These are phyloP conservation scores for Articulospora tetracladia DNA, from an alignment of 495 filamentous ascomycete genomes.

Conservation along the genomic window DNA sequence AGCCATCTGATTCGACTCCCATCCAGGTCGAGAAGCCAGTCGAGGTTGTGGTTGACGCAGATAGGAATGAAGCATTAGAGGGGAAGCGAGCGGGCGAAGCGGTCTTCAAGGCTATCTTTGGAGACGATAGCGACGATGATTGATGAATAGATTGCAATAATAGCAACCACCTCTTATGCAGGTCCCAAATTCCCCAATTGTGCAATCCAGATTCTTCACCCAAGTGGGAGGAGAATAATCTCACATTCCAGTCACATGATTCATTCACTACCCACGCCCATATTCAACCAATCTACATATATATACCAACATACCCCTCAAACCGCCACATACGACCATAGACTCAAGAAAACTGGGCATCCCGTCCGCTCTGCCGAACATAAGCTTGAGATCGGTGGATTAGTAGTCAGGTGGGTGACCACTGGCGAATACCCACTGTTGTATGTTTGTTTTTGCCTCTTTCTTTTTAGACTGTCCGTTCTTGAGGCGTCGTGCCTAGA, in stretches of 20 bases:
- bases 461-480: too few species aligned
- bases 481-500: too few species aligned
- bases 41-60: constrained; percentile 58
- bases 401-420: constrained; percentile 8
- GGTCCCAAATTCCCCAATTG: too few species aligned
- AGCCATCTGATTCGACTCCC: neutral
- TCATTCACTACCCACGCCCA: too few species aligned
- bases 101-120: constrained; percentile 94
- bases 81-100: constrained; percentile 77
- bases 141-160: constrained; percentile 28
- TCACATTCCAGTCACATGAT: too few species aligned
- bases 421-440: constrained; percentile 9
- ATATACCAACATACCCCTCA: neutral
- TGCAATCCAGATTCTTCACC: too few species aligned
- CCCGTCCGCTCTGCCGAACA: constrained; percentile 9
- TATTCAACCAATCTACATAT: too few species aligned
- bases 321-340: constrained; percentile 6
- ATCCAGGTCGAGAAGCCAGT: constrained; percentile 2
- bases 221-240: too few species aligned
- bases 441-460: constrained; percentile 1
- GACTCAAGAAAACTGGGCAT: constrained; percentile 9
- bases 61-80: constrained; percentile 84
- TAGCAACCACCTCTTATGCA: too few species aligned
- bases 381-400: constrained; percentile 8
- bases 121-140: constrained; percentile 77